Evolutionary conservation across 441 rosid genomes (phyloP).

Genomic region (Brassica balearica): DNA sequence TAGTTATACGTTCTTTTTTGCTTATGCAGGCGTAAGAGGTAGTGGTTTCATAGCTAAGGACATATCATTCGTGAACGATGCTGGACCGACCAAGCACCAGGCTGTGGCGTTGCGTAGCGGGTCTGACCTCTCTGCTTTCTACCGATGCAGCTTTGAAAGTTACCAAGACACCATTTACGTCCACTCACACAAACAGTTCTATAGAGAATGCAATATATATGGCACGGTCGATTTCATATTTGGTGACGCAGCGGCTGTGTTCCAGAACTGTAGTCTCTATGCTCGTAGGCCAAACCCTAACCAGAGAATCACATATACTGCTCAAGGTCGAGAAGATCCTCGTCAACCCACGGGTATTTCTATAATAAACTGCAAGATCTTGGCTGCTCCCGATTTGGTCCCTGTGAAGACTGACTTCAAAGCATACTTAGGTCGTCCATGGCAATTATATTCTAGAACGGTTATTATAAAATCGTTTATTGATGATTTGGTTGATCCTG

Average conservation of each 20-base stretch:
- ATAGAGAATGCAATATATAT: slow-evolving; percentile 57
- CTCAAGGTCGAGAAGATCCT: slow-evolving; percentile 61
- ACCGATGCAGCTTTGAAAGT: slow-evolving; percentile 57
- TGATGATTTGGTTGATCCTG: slow-evolving; percentile 53
- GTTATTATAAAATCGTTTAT: slow-evolving; percentile 50
- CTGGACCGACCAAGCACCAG: slow-evolving; percentile 60
- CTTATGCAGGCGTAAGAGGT: slow-evolving; percentile 51
- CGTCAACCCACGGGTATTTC: slow-evolving; percentile 58
- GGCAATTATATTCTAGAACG: slow-evolving; percentile 60
- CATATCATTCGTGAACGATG: slow-evolving; percentile 59
- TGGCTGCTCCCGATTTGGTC: slow-evolving; percentile 53
- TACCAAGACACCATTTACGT: slow-evolving; percentile 64
- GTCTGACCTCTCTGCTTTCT: slow-evolving; percentile 62
- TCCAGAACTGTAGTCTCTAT: slow-evolving; percentile 59
- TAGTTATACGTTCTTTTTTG: not conserved
- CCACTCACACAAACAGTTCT: slow-evolving; percentile 61
- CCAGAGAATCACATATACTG: slow-evolving; percentile 55
- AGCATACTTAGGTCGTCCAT: slow-evolving; percentile 59
- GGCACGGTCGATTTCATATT: slow-evolving; percentile 60
- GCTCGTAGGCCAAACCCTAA: slow-evolving; percentile 56
- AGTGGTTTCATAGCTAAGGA: slow-evolving; percentile 58
- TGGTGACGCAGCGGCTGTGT: slow-evolving; percentile 58
- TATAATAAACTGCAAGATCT: slow-evolving; percentile 47
- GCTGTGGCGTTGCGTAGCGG: slow-evolving; percentile 64
- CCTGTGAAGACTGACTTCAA: slow-evolving; percentile 48